A percentile compares a stretch with the other conserved stretches of the same genome.
phyloP scores from a whole-genome alignment of 2,329 filamentous ascomycete species.

The Apiospora phragmitis region DNA sequence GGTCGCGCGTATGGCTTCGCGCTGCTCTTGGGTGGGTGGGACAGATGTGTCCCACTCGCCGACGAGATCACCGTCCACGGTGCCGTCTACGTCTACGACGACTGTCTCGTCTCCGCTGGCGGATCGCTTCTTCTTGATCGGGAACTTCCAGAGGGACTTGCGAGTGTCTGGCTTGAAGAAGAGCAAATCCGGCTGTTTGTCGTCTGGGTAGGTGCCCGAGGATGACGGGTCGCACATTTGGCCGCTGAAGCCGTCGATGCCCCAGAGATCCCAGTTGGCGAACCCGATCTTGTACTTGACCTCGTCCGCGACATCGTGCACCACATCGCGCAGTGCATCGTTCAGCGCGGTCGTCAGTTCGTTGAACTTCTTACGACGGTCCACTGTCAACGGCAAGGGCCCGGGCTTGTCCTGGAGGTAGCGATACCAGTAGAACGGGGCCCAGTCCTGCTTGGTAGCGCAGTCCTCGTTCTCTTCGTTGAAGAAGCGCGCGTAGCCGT shows the following conservation, averaged over 20 bases:
- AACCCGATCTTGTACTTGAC: slow-evolving; percentile 25
- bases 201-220: slow-evolving; percentile 29
- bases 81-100: slow-evolving; percentile 11
- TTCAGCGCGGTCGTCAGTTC: slow-evolving; percentile 28
- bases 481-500: slow-evolving; percentile 35
- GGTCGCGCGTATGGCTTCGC: background rate
- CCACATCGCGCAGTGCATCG: slow-evolving; percentile 27
- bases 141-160: slow-evolving; percentile 9
- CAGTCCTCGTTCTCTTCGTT: slow-evolving; percentile 29
- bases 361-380: slow-evolving; percentile 32
- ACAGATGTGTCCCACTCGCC: background rate
- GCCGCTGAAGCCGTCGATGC: slow-evolving; percentile 26
- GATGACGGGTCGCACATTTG: slow-evolving; percentile 30
- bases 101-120: slow-evolving; percentile 2
- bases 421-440: slow-evolving; percentile 14
- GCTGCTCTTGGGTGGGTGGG: background rate
- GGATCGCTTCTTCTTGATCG: background rate
- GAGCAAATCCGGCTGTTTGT: slow-evolving; percentile 29
- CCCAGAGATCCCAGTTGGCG: slow-evolving; percentile 33
- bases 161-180: slow-evolving; percentile 34
- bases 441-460: slow-evolving; percentile 24
- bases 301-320: slow-evolving; percentile 21
- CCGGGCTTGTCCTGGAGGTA: background rate
- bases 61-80: background rate
- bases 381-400: slow-evolving; percentile 20